phyloP scores from a whole-genome alignment of 441 rosid genomes.

The Erodium moschatum region DNA sequence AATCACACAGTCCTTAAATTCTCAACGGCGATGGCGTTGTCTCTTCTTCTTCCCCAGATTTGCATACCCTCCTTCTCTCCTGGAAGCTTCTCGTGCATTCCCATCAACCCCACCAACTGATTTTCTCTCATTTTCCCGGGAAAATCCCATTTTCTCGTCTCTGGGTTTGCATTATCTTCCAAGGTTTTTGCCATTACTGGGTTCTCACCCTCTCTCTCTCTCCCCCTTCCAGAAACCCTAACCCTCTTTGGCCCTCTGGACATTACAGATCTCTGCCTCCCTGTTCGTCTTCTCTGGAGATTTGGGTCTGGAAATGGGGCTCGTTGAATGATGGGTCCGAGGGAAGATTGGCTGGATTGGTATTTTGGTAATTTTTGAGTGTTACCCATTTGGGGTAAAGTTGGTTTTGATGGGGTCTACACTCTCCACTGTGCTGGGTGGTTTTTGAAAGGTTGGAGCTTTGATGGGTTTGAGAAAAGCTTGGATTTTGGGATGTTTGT shows the following conservation, averaged over 20 bases:
- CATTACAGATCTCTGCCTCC: background rate
- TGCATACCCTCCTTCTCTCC: background rate
- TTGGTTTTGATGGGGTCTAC: conserved; percentile 7
- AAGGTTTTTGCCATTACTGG: background rate
- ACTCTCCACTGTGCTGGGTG: conserved; percentile 20
- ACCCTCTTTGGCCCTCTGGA: background rate
- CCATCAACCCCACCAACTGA: conserved; percentile 3
- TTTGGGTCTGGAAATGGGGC: conserved; percentile 21
- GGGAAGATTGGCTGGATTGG: conserved; percentile 18
- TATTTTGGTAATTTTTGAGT: conserved; percentile 23
- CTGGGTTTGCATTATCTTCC: background rate
- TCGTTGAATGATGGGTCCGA: conserved; percentile 6
- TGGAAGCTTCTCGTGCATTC: background rate
- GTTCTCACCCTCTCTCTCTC: background rate
- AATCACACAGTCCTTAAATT: background rate
- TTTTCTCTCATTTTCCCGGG: conserved; percentile 3
- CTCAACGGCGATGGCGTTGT: background rate
- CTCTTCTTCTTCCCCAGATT: conserved; percentile 8
- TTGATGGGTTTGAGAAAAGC: conserved; percentile 10
- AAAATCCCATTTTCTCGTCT: background rate
- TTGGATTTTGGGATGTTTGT: background rate
- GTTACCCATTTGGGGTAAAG: conserved; percentile 26
- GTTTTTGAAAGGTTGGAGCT: conserved; percentile 13
- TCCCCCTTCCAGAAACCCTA: background rate
- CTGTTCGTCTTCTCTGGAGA: background rate